Base-by-base conservation (phyloP, 1,284 basidiomycete genomes). In the Ganoderma boninense region DNA sequence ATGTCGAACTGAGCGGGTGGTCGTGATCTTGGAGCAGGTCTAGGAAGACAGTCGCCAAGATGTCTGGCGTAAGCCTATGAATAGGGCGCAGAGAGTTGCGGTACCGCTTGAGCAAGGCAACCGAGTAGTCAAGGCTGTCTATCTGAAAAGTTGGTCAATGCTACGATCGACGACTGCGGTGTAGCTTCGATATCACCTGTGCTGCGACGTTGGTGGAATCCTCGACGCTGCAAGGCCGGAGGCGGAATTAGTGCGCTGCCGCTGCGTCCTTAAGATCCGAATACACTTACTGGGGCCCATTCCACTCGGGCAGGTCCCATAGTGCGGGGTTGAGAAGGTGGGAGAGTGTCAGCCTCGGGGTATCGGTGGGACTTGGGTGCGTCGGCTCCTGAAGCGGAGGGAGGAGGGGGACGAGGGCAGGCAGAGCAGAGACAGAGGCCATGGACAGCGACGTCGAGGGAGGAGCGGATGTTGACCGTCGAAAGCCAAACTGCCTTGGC, bases 231-330 rank as follows among this genome's bases (percentile, higher is more conserved):
- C 46, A 38, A 52, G 23, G 44, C 65, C 20, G 26, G 16, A 66
- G 52, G 63, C 38, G 64, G 32, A 18, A 43, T 70, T 49, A 70
- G 65, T 14, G 63, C 38, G 32, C 61, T 54, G 57, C 16, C 32
- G 13, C 23, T 18, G 38, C 32, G 38, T 65, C n/a, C n/a, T 4
- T n/a, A 35, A 20, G 11, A 29, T n/a, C n/a, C 63, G n/a, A 57
- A 44, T 68, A 54, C 14, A 77, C 79, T 69, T 65, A 80, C 79
- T 74, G 67, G 16, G 76, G 68, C 14, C 72, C 74, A 63, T 76
- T 73, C 75, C 73, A 77, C 57, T 75, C 77, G 4, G 79, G 79
- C 5, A 80, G 71, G 64, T 77, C 73, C 79, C 79, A 80, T n/a
- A 73, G 57, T 38, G 70, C 69, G 13, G 75, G 75, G 46, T 77